phyloP scores from a whole-genome alignment of 192 early-diverging fungal species.

The Chytriomyces sp. region DNA sequence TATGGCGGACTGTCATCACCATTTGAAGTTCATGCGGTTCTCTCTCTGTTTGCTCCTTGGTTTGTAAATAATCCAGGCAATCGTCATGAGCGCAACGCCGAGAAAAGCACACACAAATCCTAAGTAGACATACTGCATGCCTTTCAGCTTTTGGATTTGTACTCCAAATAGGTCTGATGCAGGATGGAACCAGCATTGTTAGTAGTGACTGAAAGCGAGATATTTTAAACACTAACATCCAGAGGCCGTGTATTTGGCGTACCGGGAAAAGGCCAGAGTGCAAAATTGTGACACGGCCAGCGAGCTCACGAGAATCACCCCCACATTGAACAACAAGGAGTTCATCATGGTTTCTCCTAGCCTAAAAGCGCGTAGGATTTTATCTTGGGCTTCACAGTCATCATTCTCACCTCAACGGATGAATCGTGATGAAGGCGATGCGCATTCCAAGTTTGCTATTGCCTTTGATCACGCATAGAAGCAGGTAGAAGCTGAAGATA shows the following conservation, averaged over 20 bases:
- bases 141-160: conserved; percentile 53
- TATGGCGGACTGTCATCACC: neutral
- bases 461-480: conserved; percentile 62
- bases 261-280: conserved; percentile 53
- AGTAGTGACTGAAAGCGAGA: neutral
- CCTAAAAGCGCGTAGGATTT: conserved; percentile 27
- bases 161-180: conserved; percentile 58
- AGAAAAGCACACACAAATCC: conserved; percentile 51
- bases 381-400: neutral
- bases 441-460: conserved; percentile 59
- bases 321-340: conserved; percentile 61
- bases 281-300: conserved; percentile 62
- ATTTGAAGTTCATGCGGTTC: conserved; percentile 35
- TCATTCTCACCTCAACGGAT: conserved; percentile 52
- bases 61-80: conserved; percentile 50
- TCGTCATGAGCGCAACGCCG: conserved; percentile 45
- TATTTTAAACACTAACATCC: conserved; percentile 42
- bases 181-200: neutral
- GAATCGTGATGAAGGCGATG: conserved; percentile 58
- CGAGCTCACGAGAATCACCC: conserved; percentile 58
- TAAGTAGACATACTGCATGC: conserved; percentile 54
- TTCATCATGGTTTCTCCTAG: conserved; percentile 67
- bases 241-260: conserved; percentile 55
- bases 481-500: conserved; percentile 59
- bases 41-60: conserved; percentile 52